phyloP scores from a whole-genome alignment of 169 alveolate species.

The Theileria annulata region DNA sequence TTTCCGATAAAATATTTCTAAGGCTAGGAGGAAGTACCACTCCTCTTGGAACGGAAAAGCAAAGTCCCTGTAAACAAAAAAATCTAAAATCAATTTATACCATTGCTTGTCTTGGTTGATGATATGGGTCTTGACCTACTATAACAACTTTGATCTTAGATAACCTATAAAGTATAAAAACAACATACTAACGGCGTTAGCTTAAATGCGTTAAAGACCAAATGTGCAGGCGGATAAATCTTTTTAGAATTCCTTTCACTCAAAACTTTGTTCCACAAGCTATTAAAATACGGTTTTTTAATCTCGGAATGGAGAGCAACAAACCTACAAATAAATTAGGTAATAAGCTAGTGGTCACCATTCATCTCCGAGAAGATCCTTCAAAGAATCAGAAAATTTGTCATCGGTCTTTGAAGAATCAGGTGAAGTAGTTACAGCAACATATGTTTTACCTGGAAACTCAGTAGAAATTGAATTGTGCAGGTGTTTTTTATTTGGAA shows the following conservation, averaged over 20 bases:
- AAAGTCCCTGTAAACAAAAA: slow-evolving; percentile 85
- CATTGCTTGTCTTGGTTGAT: slow-evolving; percentile 95
- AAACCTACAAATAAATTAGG: slow-evolving; percentile 68
- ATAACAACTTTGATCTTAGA: slow-evolving; percentile 92
- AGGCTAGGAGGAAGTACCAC: slow-evolving; percentile 96
- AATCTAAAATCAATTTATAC: slow-evolving; percentile 36
- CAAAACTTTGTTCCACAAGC: slow-evolving; percentile 71
- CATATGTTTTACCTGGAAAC: too few relatives aligned
- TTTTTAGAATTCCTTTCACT: slow-evolving; percentile 72
- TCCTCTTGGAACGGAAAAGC: slow-evolving; percentile 95
- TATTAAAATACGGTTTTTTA: slow-evolving; percentile 72
- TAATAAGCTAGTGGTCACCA: slow-evolving; percentile 22
- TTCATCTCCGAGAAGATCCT: slow-evolving; percentile 50
- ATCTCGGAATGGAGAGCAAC: slow-evolving; percentile 72
- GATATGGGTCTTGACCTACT: slow-evolving; percentile 99
- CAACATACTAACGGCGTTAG: slow-evolving; percentile 74
- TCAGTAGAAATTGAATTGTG: slow-evolving; percentile 8
- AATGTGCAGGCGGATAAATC: slow-evolving; percentile 83
- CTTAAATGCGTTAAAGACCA: slow-evolving; percentile 83
- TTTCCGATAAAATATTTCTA: slow-evolving; percentile 93
- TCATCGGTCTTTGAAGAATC: neutral
- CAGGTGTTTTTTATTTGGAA: slow-evolving; percentile 5
- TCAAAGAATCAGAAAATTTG: neutral
- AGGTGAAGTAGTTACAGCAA: neutral
- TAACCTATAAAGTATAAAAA: slow-evolving; percentile 54